Evolutionary conservation across 2,329 filamentous ascomycete species (phyloP), one percentile per base, ranked within the genome.

Genomic region (Colletotrichum brevisporum): DNA sequence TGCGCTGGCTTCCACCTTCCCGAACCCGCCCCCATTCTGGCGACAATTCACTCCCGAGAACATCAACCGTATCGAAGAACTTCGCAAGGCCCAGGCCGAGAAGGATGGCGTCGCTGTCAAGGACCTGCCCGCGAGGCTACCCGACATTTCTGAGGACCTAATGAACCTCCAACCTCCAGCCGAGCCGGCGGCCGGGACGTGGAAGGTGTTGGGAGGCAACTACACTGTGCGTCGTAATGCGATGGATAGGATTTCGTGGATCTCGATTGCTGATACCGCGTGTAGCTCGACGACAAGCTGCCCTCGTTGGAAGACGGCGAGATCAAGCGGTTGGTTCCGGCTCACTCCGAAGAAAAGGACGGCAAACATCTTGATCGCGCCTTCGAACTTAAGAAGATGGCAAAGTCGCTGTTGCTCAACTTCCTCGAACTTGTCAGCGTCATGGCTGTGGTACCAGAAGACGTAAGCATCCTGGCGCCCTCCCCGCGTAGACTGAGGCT

Each of bases 11-110:
- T 89, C 92, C 26, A 89, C 91, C 48, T 97, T 94, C 78, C 95
- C 96, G 26, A 89, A 92, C 60, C 96, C 96, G 27, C 96, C 96
- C 27, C 91, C 92, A 1, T 97, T 98, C 82, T 98, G 93, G 90
- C 91, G 92, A 73, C 87, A 93, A 78, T 98, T 98, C 81, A 97
- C 94, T 0, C 79, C 89, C 3, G 89, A 92, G 31, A 97, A 95
- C 76, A 76, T 93, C 60, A 81, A 88, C 15, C 89, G 89, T 4
- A 80, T 87, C 63, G 79, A 82, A 6, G 78, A 81, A 24, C 73
- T 88, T 15, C 83, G 82, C 58, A 78, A 78, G 53, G 74, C 81
- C 1, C 78, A 83, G 66, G 77, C 80, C 36, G 78, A 79, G 12
- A 74, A 76, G 12, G 70, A 78, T 69, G 75, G 74, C 54, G 43